Conservation (phyloP, 1,284 basidiomycete species). For the Porodaedalea pini region DNA sequence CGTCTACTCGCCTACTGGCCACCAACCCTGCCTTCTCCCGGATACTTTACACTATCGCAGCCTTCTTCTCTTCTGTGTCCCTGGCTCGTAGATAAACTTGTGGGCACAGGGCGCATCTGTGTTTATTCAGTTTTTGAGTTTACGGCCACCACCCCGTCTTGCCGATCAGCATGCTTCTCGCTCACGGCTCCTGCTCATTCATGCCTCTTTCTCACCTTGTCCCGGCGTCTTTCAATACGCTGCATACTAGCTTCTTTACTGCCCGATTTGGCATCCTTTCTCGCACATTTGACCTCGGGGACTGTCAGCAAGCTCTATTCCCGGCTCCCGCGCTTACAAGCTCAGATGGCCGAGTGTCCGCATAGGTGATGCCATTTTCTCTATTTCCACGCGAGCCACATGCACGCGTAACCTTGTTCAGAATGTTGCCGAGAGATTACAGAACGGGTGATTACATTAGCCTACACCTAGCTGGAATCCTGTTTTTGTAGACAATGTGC, state of each 20-base stretch:
- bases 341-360: not conserved
- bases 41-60: not conserved
- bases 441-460: not conserved
- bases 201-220: not conserved
- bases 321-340: not conserved
- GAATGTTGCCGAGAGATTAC: not conserved
- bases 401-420: not conserved
- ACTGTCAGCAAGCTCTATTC: not conserved
- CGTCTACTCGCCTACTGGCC: constrained; percentile 15
- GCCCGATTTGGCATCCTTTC: not conserved
- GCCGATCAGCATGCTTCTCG: not conserved
- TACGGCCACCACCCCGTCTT: not conserved
- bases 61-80: not conserved
- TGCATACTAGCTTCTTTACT: not conserved
- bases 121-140: not conserved
- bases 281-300: not conserved
- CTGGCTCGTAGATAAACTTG: constrained; percentile 1
- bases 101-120: not conserved
- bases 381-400: not conserved
- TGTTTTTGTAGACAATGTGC: too few relatives aligned
- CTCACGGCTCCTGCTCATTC: not conserved
- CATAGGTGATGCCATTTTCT: not conserved
- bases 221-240: constrained; percentile 5
- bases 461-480: too few relatives aligned
- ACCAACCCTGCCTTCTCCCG: constrained; percentile 5